Percentiles rank a stretch among this genome's conserved stretches.
phyloP scores from a whole-genome alignment of 2,329 filamentous ascomycete species.

The Aspergillus sp. region DNA sequence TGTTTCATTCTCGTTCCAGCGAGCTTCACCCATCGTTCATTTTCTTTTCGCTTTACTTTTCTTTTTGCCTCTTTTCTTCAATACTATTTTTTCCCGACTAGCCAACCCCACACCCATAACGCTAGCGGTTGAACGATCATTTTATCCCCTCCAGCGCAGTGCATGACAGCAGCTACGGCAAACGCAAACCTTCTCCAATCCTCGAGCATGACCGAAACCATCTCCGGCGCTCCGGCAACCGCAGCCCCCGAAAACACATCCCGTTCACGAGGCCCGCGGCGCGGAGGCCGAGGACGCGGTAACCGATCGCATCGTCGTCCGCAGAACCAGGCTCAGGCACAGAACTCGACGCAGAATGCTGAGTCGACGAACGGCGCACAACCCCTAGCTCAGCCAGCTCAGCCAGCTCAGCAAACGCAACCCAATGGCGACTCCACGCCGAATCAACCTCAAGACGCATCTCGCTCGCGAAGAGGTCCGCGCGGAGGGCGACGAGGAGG shows the following conservation, averaged over 20 bases:
- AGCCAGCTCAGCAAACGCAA: neutral
- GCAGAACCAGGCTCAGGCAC: constrained; percentile 10
- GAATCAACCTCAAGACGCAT: constrained; percentile 9
- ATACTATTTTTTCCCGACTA: neutral
- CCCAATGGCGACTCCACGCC: constrained; percentile 4
- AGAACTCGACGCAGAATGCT: constrained; percentile 4
- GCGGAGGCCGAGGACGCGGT: constrained; percentile 30
- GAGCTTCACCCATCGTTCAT: neutral
- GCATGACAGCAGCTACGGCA: constrained; percentile 13
- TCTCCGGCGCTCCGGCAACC: constrained; percentile 16
- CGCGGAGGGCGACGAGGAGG: constrained; percentile 25
- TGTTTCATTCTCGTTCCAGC: neutral
- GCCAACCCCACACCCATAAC: neutral
- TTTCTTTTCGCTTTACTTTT: neutral
- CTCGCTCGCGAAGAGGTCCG: constrained; percentile 24
- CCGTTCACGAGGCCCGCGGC: constrained; percentile 22
- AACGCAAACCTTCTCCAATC: neutral
- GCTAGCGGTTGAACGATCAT: neutral
- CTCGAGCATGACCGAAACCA: constrained; percentile 10
- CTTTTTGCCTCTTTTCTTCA: neutral
- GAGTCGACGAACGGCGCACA: constrained; percentile 9
- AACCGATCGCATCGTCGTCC: constrained; percentile 23
- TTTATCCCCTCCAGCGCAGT: neutral
- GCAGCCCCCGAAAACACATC: constrained; percentile 13
- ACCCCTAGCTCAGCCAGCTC: constrained; percentile 8